phyloP scores from a whole-genome alignment of 176 grass and related monocot species.

The Ensete ventricosum region DNA sequence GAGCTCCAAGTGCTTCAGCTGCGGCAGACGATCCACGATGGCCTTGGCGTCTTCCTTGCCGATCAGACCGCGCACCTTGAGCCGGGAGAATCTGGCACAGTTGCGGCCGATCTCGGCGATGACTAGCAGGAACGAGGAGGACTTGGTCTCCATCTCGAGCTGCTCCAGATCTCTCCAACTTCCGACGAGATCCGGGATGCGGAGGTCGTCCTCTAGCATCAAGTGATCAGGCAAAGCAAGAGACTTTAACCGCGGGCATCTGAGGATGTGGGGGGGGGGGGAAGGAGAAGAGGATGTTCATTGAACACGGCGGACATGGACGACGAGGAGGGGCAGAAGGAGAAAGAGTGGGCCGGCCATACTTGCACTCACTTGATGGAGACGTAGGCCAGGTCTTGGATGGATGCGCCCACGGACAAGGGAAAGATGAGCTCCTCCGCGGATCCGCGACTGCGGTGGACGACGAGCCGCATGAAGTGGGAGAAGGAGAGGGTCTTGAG shows the following conservation, averaged over 20 bases:
- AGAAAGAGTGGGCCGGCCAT: not conserved
- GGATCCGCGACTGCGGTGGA: not conserved
- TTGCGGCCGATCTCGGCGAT: conserved; percentile 15
- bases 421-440: conserved; percentile 1
- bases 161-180: conserved; percentile 11
- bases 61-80: conserved; percentile 5
- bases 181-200: conserved; percentile 9
- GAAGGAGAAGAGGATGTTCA: not conserved
- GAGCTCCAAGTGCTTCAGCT: conserved; percentile 14
- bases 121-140: conserved; percentile 4
- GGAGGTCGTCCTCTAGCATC: conserved; percentile 15
- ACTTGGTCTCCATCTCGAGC: conserved; percentile 13
- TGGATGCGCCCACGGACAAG: conserved; percentile 10
- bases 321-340: not conserved
- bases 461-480: not conserved
- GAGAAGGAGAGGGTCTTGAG: conserved; percentile 27
- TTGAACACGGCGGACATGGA: not conserved
- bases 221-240: conserved; percentile 7
- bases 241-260: not conserved
- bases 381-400: not conserved
- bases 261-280: not conserved
- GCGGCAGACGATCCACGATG: not conserved
- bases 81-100: not conserved
- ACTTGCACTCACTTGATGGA: conserved; percentile 11
- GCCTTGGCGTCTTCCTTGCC: conserved; percentile 7